Percentiles rank a stretch among this genome's conserved stretches.
Evolutionary conservation across 495 filamentous ascomycete genomes (phyloP).

Genomic region (Paragyromitra xinjiangensis): DNA sequence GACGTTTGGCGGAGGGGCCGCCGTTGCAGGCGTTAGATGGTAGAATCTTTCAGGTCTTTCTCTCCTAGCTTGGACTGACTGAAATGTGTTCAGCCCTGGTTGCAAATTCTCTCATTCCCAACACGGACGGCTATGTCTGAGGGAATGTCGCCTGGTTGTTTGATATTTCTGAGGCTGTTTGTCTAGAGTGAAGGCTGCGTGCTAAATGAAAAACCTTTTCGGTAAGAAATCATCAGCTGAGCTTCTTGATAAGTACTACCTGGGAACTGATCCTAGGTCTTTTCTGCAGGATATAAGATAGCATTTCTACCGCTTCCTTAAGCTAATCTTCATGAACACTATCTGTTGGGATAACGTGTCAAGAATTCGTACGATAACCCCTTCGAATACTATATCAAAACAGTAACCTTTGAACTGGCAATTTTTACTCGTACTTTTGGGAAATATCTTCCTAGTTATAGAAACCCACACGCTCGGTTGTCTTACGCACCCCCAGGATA

Average conservation of each 20-base stretch:
- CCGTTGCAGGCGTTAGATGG: neutral
- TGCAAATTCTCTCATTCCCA: neutral
- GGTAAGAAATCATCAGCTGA: neutral
- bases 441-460: neutral
- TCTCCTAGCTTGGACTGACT: neutral
- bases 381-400: neutral
- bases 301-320: neutral
- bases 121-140: neutral
- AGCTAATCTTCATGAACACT: neutral
- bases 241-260: neutral
- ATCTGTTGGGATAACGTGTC: neutral
- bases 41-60: neutral
- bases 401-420: neutral
- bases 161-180: neutral
- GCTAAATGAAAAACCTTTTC: neutral
- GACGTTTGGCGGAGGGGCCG: neutral
- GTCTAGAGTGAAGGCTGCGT: neutral
- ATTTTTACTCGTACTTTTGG: neutral
- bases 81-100: neutral
- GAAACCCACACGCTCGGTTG: neutral
- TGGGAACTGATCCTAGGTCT: neutral
- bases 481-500: neutral
- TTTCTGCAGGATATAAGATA: neutral
- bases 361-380: neutral
- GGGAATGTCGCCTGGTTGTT: neutral